Conservation (phyloP, 2,329 filamentous ascomycete genomes). For the Penicillium sp. region DNA sequence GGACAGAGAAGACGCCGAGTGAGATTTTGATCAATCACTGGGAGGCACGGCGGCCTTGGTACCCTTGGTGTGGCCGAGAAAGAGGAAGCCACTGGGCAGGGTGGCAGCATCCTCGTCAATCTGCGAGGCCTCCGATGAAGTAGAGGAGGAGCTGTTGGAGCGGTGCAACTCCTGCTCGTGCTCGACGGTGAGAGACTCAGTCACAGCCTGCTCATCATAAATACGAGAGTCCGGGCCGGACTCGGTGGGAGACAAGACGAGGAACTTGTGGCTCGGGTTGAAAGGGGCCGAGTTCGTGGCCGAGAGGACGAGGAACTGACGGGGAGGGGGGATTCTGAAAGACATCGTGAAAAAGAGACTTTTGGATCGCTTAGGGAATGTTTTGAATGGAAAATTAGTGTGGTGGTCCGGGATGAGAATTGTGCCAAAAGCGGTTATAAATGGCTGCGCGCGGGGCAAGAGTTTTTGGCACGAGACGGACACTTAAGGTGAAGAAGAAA, state of each 20-base stretch:
- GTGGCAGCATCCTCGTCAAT: constrained; percentile 18
- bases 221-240: constrained; percentile 32
- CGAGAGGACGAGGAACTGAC: constrained; percentile 37
- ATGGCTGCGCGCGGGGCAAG: neutral
- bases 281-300: constrained; percentile 25
- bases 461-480: neutral
- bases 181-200: constrained; percentile 16
- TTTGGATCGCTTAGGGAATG: constrained; percentile 5
- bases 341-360: constrained; percentile 32
- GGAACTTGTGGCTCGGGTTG: constrained; percentile 29
- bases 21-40: constrained; percentile 6
- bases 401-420: neutral
- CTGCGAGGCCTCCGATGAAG: constrained; percentile 20
- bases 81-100: constrained; percentile 34
- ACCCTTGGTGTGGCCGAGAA: constrained; percentile 30
- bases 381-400: neutral
- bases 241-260: constrained; percentile 37
- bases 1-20: neutral
- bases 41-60: constrained; percentile 15
- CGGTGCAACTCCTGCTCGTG: constrained; percentile 26
- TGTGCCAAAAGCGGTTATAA: constrained; percentile 4
- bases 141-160: constrained; percentile 37
- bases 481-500: constrained; percentile 6
- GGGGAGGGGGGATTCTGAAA: constrained; percentile 33
- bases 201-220: constrained; percentile 25